Evolutionary conservation across 768 basidiomycete genomes (phyloP).

Genomic region (Tulasnella sp.): DNA sequence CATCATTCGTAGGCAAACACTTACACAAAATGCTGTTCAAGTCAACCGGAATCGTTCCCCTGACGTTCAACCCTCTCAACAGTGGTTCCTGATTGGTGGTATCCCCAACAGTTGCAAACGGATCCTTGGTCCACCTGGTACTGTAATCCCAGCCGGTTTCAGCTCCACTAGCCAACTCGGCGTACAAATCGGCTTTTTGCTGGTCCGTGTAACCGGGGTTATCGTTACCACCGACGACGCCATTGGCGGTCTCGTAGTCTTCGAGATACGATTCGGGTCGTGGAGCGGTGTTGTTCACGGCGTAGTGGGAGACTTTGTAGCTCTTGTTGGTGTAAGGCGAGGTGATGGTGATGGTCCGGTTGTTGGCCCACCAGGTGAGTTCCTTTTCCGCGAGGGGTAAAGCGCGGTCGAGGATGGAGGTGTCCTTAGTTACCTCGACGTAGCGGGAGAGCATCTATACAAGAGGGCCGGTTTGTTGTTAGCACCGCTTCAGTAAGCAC

Average conservation of each 20-base stretch:
- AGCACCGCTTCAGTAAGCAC: conserved; percentile 63
- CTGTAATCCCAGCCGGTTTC: conserved; percentile 63
- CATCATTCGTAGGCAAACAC: no score
- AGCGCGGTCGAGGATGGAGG: conserved; percentile 67
- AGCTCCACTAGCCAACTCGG: conserved; percentile 83
- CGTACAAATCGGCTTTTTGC: conserved; percentile 63
- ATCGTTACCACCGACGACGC: conserved; percentile 43
- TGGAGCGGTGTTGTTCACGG: conserved; percentile 79
- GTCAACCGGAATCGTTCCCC: conserved; percentile 65
- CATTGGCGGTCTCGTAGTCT: conserved; percentile 79
- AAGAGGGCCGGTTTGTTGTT: conserved; percentile 58
- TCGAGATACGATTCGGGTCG: conserved; percentile 65
- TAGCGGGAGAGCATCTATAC: conserved; percentile 82
- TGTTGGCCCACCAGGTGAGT: conserved; percentile 73
- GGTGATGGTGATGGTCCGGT: conserved; percentile 63
- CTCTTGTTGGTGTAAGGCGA: conserved; percentile 68
- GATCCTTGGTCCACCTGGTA: conserved; percentile 43
- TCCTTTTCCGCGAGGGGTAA: conserved; percentile 84
- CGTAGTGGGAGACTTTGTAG: conserved; percentile 64
- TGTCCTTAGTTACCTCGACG: conserved; percentile 65
- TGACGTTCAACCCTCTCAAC: conserved; percentile 66
- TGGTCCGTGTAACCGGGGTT: conserved; percentile 48
- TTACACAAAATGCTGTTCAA: conserved; percentile 81
- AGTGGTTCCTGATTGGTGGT: conserved; percentile 48
- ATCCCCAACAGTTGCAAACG: conserved; percentile 38